Conservation (phyloP, 768 basidiomycete species). For the Tremella mesenterica region DNA sequence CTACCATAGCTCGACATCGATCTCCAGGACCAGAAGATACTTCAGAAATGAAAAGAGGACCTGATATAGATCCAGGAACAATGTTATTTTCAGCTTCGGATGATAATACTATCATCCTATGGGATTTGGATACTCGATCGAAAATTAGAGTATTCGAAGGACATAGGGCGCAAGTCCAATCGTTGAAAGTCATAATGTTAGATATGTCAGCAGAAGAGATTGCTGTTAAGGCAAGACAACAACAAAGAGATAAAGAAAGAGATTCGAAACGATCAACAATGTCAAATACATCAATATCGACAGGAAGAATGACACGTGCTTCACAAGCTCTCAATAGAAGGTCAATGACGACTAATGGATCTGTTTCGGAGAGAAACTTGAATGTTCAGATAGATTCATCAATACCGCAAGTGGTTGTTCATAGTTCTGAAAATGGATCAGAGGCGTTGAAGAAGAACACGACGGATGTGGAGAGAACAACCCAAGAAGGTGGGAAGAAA, state of each 20-base stretch:
- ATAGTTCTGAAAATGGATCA: conserved; percentile 8
- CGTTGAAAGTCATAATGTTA: conserved; percentile 66
- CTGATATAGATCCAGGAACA: conserved; percentile 56
- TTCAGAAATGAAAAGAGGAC: conserved; percentile 12
- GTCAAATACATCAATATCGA: neutral
- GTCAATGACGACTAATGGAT: neutral
- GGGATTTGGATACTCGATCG: conserved; percentile 73
- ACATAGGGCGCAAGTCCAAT: conserved; percentile 92
- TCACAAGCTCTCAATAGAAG: neutral
- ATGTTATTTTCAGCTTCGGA: conserved; percentile 97
- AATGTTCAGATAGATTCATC: neutral
- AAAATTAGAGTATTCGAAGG: conserved; percentile 79
- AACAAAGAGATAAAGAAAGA: neutral
- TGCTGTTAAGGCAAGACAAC: conserved; percentile 5
- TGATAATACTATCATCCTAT: conserved; percentile 83
- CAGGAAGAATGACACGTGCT: conserved; percentile 5
- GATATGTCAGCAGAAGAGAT: conserved; percentile 41
- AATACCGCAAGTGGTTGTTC: conserved; percentile 27
- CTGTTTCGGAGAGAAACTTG: neutral
- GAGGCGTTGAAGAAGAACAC: neutral
- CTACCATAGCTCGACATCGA: neutral
- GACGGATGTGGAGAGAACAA: conserved; percentile 4
- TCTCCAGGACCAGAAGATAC: conserved; percentile 5
- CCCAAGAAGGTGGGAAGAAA: conserved; percentile 19
- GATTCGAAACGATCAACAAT: conserved; percentile 12